Evolutionary conservation across 805 yeast genomes (phyloP), one percentile per base, ranked within the genome.

Genomic region (Maudiozyma barnettii): DNA sequence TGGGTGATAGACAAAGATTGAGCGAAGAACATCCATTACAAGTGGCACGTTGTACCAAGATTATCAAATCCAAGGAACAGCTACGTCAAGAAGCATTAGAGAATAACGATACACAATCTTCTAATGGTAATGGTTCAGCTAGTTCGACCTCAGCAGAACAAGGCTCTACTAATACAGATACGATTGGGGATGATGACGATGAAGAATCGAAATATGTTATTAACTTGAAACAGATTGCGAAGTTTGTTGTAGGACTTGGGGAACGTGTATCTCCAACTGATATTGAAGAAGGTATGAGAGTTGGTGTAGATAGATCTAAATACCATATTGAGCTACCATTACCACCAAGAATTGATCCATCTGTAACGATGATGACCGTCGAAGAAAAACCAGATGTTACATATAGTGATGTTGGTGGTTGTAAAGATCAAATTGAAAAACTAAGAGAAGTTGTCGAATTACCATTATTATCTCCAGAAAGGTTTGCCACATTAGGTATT

Each of bases 331-430:
- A 91, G 74, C 75, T 93, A 60, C 99, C 99, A 29, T 75, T 93
- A 54, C 99, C 99, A 10, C 99, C 99, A 47, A 76, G 95, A 62
- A 93, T 93, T 64, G 99, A 93, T 67, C 98, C 99, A 13, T 78
- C 89, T 37, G 99, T 93, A 46, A 93, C 99, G 6, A 93, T 93
- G 99, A 93, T 93, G 99, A 91, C 98, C 1, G 99, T 93, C 43
- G 99, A 93, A 68, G 99, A 93, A 70, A 93, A 93, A 67, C 99
- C 99, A 13, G 99, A 93, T 69, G 98, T 93, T 36, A 93, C 99
- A 1, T 93, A 93, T 68, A 86, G 95, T 51, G 99, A 93, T 65
- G 90, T 93, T 53, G 99, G 99, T 58, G 99, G 99, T 36, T 88
- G 96, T 66, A 93, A 93, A 72, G 98, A 93, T 53, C 99, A 93